Evolutionary conservation across 148 eudicot species (phyloP), one percentile per base, ranked within the genome.

Genomic region (Vaccinium macrocarpon): DNA sequence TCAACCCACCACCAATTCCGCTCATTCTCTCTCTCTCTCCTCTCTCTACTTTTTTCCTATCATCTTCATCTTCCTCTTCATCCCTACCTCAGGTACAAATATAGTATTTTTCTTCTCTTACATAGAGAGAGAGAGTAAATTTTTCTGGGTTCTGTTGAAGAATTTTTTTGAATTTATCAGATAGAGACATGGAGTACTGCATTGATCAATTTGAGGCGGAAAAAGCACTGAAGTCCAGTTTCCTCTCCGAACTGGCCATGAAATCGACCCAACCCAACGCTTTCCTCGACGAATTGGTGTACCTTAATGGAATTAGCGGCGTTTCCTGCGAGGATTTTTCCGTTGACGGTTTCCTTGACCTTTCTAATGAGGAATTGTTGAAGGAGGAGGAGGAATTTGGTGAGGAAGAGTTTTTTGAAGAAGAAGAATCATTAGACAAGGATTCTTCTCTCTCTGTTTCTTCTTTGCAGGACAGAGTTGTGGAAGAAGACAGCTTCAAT

Each of bases 151-250:
- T 64, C 46, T n/a, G 53, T 48, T 1, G 13, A 27, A 64, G 4
- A 3, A 0, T 6, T 48, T 9, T 14, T 15, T 15, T 8, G 55
- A 29, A 23, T 27, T 15, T 35, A 61, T 66, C 79, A 75, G 18
- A 11, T 81, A 75, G 18, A 11, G 51, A 62, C 73, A 91, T 92
- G 95, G 98, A 92, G 91, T 66, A 66, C 9, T 32, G 35, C 35
- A 32, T 32, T 32, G 35, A 32, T n/a, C n/a, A n/a, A 74, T 32
- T 32, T 32, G 35, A 32, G 35, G 98, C 92, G 8, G 89, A 86
- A 83, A 88, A 87, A 83, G 98, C 98, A 49, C 81, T 96, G 64
- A 96, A 93, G 84, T 89, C 98, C 53, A 94, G 98, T 84, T 90
- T 90, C 84, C 84, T 88, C 11, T 86, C 95, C 0, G 94, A 93